phyloP scores from a whole-genome alignment of 805 yeast genomes.

The Pichia scutulata region DNA sequence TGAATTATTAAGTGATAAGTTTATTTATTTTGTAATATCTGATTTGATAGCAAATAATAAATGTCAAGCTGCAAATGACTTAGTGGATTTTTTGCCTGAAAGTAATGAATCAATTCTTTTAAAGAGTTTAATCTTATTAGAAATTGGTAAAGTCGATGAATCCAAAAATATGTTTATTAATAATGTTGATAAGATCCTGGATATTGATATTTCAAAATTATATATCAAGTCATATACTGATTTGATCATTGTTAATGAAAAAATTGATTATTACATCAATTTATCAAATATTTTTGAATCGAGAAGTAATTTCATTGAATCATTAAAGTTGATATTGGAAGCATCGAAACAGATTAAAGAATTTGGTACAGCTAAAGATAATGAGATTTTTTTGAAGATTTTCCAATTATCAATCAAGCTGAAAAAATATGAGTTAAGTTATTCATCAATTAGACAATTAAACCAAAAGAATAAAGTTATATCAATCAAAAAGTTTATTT shows the following conservation, averaged over 20 bases:
- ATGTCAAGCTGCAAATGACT: constrained; percentile 8
- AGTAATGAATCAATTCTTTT: constrained; percentile 13
- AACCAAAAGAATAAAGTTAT: constrained; percentile 15
- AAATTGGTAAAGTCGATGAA: constrained; percentile 14
- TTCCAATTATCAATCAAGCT: constrained; percentile 27
- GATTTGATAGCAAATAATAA: constrained; percentile 14
- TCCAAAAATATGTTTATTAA: constrained; percentile 27
- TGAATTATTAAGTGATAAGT: constrained; percentile 14
- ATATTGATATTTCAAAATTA: background rate
- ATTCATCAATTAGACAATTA: constrained; percentile 24
- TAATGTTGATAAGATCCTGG: constrained; percentile 6
- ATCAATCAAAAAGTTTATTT: constrained; percentile 30
- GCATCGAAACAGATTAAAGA: constrained; percentile 12
- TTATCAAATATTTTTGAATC: constrained; percentile 32
- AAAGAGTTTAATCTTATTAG: constrained; percentile 23
- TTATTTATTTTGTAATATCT: constrained; percentile 18
- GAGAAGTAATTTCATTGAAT: constrained; percentile 23
- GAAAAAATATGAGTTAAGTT: constrained; percentile 25
- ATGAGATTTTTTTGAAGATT: constrained; percentile 17
- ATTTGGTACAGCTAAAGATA: constrained; percentile 16
- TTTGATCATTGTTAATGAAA: constrained; percentile 24
- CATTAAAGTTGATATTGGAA: constrained; percentile 29
- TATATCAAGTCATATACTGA: background rate
- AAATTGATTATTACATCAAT: constrained; percentile 32
- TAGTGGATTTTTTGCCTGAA: constrained; percentile 18